Evolutionary conservation across 2,329 filamentous ascomycete species (phyloP), one percentile per base, ranked within the genome.

Genomic region (Proliferodiscus dingleyae): DNA sequence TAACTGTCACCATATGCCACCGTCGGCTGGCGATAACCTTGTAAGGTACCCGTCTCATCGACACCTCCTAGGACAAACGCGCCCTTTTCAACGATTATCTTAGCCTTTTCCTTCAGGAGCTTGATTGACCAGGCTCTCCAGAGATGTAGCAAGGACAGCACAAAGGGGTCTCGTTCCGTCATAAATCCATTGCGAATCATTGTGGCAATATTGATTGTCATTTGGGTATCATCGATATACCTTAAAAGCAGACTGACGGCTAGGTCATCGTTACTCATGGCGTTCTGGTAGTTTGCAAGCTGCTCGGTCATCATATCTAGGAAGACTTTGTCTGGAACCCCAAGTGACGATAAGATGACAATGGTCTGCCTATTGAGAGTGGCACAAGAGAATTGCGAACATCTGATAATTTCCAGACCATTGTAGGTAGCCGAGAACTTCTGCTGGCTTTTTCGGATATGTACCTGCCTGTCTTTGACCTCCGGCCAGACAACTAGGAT

Each of bases 51-150:
- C 0, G 86, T 91, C 65, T 98, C 93, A 55, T 98, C 93, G 5
- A 91, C 80, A 51, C 87, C 89, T 3, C 91, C 93, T 5, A 97
- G 77, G 0, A 97, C 73, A 61, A 94, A 95, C 1, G 89, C 90
- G 1, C 91, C 89, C 47, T 91, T 68, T 5, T 89, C 81, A 8
- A 98, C 77, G 2, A 81, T 74, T 34, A 98, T 88, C 22, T 85
- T 84, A 0, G 91, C 89, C 58, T 96, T 97, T 56, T 97, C 89
- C 57, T 95, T 96, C 15, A 98, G 75, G 10, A 85, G 77, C 60
- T 95, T 95, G 55, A 95, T 78, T 1, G 85, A 88, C 87, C 88
- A 97, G 1, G 88, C 80, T 51, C 85, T 77, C 91, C 93, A 98
- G 0, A 97, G 72, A 28, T 81, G 78, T 9, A 98, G 69, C 7